A percentile compares a stretch with the other conserved stretches of the same genome.
These are phyloP conservation scores for Grosmannia clavigera DNA, from an alignment of 2,329 filamentous ascomycete genomes.

Conservation along the genomic window DNA sequence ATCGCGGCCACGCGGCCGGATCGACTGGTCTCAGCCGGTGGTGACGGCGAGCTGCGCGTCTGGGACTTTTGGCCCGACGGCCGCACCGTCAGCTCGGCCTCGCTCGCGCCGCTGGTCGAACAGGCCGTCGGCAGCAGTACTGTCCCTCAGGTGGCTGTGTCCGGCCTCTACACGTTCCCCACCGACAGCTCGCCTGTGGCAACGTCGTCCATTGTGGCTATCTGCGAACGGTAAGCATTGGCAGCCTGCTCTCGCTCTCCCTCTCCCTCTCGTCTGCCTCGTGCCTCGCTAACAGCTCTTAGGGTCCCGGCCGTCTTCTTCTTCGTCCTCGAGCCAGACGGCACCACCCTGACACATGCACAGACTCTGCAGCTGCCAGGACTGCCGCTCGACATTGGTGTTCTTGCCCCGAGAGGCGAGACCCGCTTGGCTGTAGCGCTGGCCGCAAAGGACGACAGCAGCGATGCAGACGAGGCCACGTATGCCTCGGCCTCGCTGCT, in stretches of 20 bases:
- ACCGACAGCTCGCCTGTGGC: constrained; percentile 1
- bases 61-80: constrained; percentile 64
- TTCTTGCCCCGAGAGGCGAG: constrained; percentile 14
- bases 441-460: not conserved
- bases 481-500: not conserved
- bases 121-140: constrained; percentile 14
- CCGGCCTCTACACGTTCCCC: constrained; percentile 24
- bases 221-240: constrained; percentile 30
- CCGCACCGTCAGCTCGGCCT: constrained; percentile 38
- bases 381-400: constrained; percentile 40
- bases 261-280: no score
- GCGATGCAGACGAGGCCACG: no score
- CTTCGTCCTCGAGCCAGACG: constrained; percentile 39
- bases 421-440: constrained; percentile 2
- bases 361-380: constrained; percentile 45
- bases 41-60: constrained; percentile 63
- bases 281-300: not conserved
- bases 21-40: constrained; percentile 75
- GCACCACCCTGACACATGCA: constrained; percentile 33
- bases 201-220: constrained; percentile 23
- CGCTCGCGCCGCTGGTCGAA: constrained; percentile 40
- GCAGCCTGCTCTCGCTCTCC: not conserved
- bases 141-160: constrained; percentile 32
- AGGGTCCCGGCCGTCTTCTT: constrained; percentile 53
- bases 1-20: constrained; percentile 43